Evolutionary conservation across 2,329 filamentous ascomycete genomes (phyloP).

Genomic region (Scedosporium aurantiacum): DNA sequence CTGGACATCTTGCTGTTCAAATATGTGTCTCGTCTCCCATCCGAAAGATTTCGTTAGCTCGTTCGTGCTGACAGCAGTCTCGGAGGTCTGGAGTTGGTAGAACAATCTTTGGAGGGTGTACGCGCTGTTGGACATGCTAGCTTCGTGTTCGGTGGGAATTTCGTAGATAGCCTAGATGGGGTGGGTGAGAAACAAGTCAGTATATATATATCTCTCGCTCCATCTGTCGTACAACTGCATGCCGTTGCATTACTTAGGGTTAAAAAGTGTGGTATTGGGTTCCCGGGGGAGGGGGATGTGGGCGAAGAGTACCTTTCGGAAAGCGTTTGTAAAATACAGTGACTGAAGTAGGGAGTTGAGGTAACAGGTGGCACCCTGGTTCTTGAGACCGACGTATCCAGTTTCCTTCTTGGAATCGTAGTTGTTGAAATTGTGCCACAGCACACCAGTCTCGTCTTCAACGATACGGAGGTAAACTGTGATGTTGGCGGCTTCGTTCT

Average conservation of each 20-base stretch:
- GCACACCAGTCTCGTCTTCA: slow-evolving; percentile 76
- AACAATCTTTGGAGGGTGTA: slow-evolving; percentile 91
- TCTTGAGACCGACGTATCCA: slow-evolving; percentile 90
- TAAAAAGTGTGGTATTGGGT: too few species aligned
- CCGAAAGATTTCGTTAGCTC: slow-evolving; percentile 95
- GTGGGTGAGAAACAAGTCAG: not conserved
- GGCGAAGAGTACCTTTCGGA: slow-evolving; percentile 63
- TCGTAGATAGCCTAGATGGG: slow-evolving; percentile 75
- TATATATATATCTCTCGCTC: too few species aligned
- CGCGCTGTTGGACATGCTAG: slow-evolving; percentile 74
- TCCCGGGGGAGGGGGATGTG: not conserved
- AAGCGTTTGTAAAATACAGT: slow-evolving; percentile 79
- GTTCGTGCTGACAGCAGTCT: slow-evolving; percentile 72
- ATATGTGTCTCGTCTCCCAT: slow-evolving; percentile 96
- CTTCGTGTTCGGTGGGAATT: slow-evolving; percentile 83
- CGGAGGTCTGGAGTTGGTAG: slow-evolving; percentile 84
- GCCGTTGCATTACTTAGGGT: too few species aligned
- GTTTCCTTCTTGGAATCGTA: slow-evolving; percentile 99
- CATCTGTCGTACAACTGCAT: too few species aligned
- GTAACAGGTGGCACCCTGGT: slow-evolving; percentile 90
- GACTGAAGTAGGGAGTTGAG: slow-evolving; percentile 77
- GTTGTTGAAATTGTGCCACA: slow-evolving; percentile 86
- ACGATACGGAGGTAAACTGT: slow-evolving; percentile 74
- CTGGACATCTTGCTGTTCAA: slow-evolving; percentile 97
- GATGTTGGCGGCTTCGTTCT: slow-evolving; percentile 67